These are phyloP conservation scores for Mycena capillaripes DNA, from an alignment of 768 basidiomycete species.

Conservation along the genomic window DNA sequence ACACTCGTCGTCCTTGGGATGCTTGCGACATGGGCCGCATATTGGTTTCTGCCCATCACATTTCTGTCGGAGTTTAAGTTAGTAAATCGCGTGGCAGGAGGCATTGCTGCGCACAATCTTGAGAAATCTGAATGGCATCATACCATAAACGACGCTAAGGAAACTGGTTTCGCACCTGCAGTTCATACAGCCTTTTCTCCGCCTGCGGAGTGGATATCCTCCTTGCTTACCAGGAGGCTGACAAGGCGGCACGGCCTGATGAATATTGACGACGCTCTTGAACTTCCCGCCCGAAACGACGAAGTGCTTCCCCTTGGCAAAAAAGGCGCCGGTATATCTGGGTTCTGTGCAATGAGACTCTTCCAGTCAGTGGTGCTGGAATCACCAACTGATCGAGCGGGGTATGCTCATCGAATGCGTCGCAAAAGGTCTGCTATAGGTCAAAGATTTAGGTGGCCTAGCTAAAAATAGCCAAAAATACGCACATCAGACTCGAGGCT, in stretches of 20 bases:
- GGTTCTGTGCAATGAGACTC: too few species aligned
- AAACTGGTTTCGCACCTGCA: slow-evolving; percentile 55
- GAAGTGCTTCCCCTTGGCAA: too few species aligned
- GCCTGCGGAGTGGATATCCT: not conserved
- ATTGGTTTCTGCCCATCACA: slow-evolving; percentile 76
- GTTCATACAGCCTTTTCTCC: slow-evolving; percentile 67
- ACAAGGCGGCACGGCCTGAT: too few species aligned
- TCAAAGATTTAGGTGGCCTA: not conserved
- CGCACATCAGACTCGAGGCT: slow-evolving; percentile 19
- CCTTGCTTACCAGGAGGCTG: too few species aligned
- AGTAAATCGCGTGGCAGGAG: not conserved
- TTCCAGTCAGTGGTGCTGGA: too few species aligned
- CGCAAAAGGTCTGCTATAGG: too few species aligned
- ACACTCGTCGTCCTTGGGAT: slow-evolving; percentile 75
- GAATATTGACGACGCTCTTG: too few species aligned
- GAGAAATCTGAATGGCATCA: slow-evolving; percentile 54
- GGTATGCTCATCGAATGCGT: too few species aligned
- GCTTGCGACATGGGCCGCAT: slow-evolving; percentile 73
- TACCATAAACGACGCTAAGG: not conserved
- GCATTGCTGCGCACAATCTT: slow-evolving; percentile 60
- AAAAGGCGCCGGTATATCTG: too few species aligned
- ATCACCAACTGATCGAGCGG: too few species aligned
- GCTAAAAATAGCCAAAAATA: not conserved
- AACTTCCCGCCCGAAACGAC: too few species aligned
- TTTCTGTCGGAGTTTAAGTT: slow-evolving; percentile 55